Evolutionary conservation across 495 filamentous ascomycete species (phyloP).

Genomic region (Chaetomium fimeti): DNA sequence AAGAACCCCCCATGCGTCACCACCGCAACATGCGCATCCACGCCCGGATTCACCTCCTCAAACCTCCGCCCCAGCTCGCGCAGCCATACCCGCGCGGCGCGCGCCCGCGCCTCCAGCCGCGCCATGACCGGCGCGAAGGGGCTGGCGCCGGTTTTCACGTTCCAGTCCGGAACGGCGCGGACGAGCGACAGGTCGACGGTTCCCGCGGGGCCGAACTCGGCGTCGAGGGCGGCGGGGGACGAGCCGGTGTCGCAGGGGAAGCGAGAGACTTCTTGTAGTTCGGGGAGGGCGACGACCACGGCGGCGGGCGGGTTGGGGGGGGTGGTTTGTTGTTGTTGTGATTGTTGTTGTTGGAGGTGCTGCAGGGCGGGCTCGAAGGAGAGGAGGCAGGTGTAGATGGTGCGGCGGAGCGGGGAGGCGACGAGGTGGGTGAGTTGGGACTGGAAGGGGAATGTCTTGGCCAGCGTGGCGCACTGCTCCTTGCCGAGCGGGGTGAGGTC

Average conservation of each 20-base stretch:
- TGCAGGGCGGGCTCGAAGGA: conserved; percentile 56
- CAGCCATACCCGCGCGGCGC: conserved; percentile 65
- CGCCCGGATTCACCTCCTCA: conserved; percentile 44
- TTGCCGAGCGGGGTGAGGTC: conserved; percentile 73
- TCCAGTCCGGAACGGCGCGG: conserved; percentile 58
- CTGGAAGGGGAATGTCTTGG: conserved; percentile 61
- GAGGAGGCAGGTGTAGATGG: conserved; percentile 74
- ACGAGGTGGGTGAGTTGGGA: conserved; percentile 67
- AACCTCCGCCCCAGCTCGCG: conserved; percentile 45
- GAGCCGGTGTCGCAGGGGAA: conserved; percentile 80
- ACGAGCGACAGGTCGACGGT: conserved; percentile 58
- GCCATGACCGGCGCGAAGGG: conserved; percentile 57
- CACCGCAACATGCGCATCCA: conserved; percentile 60
- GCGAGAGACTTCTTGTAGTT: conserved; percentile 76
- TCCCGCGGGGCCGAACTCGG: conserved; percentile 56
- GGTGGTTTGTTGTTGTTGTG: too few relatives aligned
- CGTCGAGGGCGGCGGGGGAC: conserved; percentile 47
- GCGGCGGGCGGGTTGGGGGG: too few relatives aligned
- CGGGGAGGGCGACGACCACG: conserved; percentile 57
- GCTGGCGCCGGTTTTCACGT: conserved; percentile 54
- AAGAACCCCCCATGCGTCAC: conserved; percentile 51
- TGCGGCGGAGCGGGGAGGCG: conserved; percentile 80
- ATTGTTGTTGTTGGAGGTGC: conserved; percentile 32
- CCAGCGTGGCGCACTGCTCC: conserved; percentile 68
- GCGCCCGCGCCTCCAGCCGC: conserved; percentile 63